Conservation (phyloP, 768 basidiomycete genomes). For the Chalciporus pseudorubinellus region DNA sequence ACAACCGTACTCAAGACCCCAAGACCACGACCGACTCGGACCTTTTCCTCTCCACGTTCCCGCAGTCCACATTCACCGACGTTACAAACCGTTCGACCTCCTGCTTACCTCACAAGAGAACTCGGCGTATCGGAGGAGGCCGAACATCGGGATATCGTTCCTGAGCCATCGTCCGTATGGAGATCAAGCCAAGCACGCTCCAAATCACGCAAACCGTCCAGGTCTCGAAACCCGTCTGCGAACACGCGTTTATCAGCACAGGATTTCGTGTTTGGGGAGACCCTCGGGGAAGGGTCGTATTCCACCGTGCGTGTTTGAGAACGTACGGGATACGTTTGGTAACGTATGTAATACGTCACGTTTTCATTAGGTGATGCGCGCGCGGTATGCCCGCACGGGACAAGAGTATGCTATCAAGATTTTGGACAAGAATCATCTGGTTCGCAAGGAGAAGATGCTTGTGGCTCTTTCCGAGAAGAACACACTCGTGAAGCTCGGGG, state of each 20-base stretch:
- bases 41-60: conserved; percentile 63
- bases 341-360: conserved; percentile 9
- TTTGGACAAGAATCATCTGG: conserved; percentile 80
- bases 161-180: conserved; percentile 5
- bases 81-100: conserved; percentile 34
- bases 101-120: conserved; percentile 59
- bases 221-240: conserved; percentile 46
- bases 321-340: not conserved
- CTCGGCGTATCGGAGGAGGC: conserved; percentile 41
- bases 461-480: conserved; percentile 82
- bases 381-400: conserved; percentile 50
- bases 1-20: conserved; percentile 42
- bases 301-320: conserved; percentile 58
- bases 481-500: conserved; percentile 60
- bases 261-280: conserved; percentile 71
- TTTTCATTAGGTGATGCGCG: conserved; percentile 53
- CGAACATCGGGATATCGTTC: conserved; percentile 11
- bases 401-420: conserved; percentile 77
- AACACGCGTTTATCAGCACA: conserved; percentile 46
- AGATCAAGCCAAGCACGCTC: conserved; percentile 32
- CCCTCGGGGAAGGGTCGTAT: conserved; percentile 81
- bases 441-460: conserved; percentile 71
- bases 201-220: conserved; percentile 38
- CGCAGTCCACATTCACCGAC: conserved; percentile 47
- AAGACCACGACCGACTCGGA: conserved; percentile 55